phyloP scores from a whole-genome alignment of 805 yeast genomes.

The Debaryomyces hansenii region DNA sequence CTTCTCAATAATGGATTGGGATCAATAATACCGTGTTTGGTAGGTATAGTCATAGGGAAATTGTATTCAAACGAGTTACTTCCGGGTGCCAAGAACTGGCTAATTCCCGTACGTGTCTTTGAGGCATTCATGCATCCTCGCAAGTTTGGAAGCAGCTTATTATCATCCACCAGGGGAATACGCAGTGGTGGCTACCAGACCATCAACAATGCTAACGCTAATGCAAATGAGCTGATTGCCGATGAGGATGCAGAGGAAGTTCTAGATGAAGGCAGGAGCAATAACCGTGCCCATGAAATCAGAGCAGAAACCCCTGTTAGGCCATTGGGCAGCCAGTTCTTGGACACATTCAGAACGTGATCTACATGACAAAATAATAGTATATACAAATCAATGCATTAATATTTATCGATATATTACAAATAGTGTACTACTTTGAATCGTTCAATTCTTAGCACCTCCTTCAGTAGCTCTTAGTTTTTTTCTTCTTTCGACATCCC shows the following conservation, averaged over 20 bases:
- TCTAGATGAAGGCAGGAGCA: constrained; percentile 28
- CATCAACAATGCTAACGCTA: constrained; percentile 1
- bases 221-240: constrained; percentile 1
- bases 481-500: constrained; percentile 82
- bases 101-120: constrained; percentile 27
- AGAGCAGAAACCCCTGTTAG: constrained; percentile 61
- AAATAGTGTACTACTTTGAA: constrained; percentile 2
- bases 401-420: constrained; percentile 19
- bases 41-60: constrained; percentile 40
- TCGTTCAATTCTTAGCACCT: constrained; percentile 27
- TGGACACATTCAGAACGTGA: constrained; percentile 56
- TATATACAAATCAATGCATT: constrained; percentile 4
- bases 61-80: constrained; percentile 33
- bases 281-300: constrained; percentile 22
- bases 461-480: constrained; percentile 41
- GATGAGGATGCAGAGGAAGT: constrained; percentile 18
- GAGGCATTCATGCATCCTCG: constrained; percentile 28
- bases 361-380: not conserved
- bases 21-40: constrained; percentile 35
- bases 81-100: constrained; percentile 38
- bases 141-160: constrained; percentile 6
- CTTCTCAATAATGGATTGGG: constrained; percentile 38
- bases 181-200: constrained; percentile 8
- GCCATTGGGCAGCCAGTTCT: constrained; percentile 58
- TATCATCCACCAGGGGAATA: not conserved